Evolutionary conservation across 106 monocot genomes (phyloP).

Genomic region (Allium sativum): DNA sequence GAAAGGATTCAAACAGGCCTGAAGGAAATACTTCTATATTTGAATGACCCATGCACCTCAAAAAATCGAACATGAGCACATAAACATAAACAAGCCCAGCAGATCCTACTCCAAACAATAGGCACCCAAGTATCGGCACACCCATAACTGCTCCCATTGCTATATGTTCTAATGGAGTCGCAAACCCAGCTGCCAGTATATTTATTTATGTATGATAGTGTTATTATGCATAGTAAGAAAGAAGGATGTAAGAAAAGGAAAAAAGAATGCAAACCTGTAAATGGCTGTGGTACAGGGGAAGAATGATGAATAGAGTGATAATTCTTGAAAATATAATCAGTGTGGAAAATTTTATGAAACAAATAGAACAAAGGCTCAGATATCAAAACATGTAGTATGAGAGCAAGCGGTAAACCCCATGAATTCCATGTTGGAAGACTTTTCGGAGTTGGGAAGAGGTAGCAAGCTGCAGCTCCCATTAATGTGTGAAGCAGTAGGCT

Average conservation of each 20-base stretch:
- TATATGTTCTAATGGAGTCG: slow-evolving; percentile 37
- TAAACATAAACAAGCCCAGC: slow-evolving; percentile 24
- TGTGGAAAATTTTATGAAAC: slow-evolving; percentile 56
- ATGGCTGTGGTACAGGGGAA: slow-evolving; percentile 37
- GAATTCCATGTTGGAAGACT: slow-evolving; percentile 42
- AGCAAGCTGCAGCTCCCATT: slow-evolving; percentile 40
- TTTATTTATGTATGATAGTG: background rate
- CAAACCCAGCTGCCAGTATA: slow-evolving; percentile 28
- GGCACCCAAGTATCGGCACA: slow-evolving; percentile 21
- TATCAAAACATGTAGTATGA: slow-evolving; percentile 6
- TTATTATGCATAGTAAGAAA: background rate
- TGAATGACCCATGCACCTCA: slow-evolving; percentile 40
- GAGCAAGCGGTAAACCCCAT: slow-evolving; percentile 7
- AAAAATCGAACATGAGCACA: slow-evolving; percentile 31
- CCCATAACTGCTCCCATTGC: slow-evolving; percentile 15
- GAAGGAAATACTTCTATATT: slow-evolving; percentile 40
- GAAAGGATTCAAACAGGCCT: slow-evolving; percentile 32
- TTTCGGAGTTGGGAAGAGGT: slow-evolving; percentile 21
- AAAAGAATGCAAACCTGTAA: slow-evolving; percentile 41
- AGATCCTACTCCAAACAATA: slow-evolving; percentile 21
- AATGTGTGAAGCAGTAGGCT: slow-evolving; percentile 56
- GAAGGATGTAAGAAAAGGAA: background rate
- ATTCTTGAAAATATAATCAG: slow-evolving; percentile 24
- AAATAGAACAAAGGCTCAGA: slow-evolving; percentile 22
- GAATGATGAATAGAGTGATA: slow-evolving; percentile 90